phyloP scores from a whole-genome alignment of 2,329 filamentous ascomycete species.

The Cryphonectria japonica region DNA sequence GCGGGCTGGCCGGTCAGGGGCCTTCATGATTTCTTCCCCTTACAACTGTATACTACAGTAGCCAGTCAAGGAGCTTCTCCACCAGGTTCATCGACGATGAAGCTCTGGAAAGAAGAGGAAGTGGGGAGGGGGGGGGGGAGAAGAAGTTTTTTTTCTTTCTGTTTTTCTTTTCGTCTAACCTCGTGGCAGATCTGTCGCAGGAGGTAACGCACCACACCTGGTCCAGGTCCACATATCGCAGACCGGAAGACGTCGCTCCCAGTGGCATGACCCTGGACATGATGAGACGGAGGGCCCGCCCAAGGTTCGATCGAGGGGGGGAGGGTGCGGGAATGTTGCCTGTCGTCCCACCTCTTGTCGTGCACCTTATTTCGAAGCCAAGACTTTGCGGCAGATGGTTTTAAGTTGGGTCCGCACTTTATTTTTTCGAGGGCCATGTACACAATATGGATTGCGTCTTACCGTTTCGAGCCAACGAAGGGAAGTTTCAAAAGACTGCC shows the following conservation, averaged over 20 bases:
- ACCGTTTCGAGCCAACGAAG: not conserved
- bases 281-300: conserved; percentile 33
- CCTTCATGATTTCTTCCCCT: not conserved
- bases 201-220: conserved; percentile 30
- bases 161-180: not conserved
- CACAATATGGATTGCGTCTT: not conserved
- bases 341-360: conserved; percentile 13
- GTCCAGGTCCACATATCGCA: conserved; percentile 33
- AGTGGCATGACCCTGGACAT: conserved; percentile 32
- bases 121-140: not conserved
- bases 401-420: not conserved
- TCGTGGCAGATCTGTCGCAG: conserved; percentile 28
- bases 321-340: conserved; percentile 5
- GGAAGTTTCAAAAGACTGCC: no score
- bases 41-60: not conserved
- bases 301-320: not conserved
- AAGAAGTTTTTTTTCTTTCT: not conserved
- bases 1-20: not conserved
- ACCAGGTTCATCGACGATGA: not conserved
- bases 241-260: conserved; percentile 32
- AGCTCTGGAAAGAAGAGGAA: not conserved
- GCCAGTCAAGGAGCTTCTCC: not conserved
- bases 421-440: not conserved
- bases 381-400: conserved; percentile 18
- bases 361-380: conserved; percentile 26